Evolutionary conservation across 2,329 filamentous ascomycete species (phyloP).

Genomic region (Fusarium newnesense): DNA sequence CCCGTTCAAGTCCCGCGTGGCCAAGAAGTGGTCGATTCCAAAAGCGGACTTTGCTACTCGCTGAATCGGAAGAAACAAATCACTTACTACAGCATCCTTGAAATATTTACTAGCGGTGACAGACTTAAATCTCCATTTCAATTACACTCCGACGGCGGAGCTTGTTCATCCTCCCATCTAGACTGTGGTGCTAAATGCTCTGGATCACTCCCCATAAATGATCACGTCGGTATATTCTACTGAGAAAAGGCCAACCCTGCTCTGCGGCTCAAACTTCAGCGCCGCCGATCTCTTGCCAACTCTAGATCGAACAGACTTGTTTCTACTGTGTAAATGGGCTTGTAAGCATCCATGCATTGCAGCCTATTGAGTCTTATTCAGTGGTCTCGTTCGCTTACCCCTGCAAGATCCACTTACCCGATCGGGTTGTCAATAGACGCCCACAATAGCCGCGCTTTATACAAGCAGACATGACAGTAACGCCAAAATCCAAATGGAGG

Average conservation of each 20-base stretch:
- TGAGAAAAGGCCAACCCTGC: not conserved
- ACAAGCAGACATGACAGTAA: slow-evolving; percentile 15
- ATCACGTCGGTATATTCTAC: not conserved
- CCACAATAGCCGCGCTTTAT: slow-evolving; percentile 45
- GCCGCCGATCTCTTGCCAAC: not conserved
- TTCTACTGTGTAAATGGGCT: slow-evolving; percentile 7
- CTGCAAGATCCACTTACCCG: slow-evolving; percentile 31
- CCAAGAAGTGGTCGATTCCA: not conserved
- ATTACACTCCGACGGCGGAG: not conserved
- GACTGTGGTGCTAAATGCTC: not conserved
- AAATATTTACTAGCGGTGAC: not conserved
- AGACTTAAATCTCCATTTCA: not conserved
- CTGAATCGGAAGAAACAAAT: not conserved
- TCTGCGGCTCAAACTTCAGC: slow-evolving; percentile 8
- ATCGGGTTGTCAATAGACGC: slow-evolving; percentile 51
- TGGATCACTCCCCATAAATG: not conserved
- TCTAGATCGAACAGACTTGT: not conserved
- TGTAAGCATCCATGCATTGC: not conserved
- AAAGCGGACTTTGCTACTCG: not conserved
- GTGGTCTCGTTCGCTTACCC: slow-evolving; percentile 11
- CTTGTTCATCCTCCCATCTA: not conserved
- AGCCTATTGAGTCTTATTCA: not conserved
- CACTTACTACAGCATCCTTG: not conserved
- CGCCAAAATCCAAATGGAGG: slow-evolving; percentile 14
- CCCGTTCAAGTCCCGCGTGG: not conserved